Evolutionary conservation across 495 filamentous ascomycete genomes (phyloP).

Genomic region (Penicillium argentinense): DNA sequence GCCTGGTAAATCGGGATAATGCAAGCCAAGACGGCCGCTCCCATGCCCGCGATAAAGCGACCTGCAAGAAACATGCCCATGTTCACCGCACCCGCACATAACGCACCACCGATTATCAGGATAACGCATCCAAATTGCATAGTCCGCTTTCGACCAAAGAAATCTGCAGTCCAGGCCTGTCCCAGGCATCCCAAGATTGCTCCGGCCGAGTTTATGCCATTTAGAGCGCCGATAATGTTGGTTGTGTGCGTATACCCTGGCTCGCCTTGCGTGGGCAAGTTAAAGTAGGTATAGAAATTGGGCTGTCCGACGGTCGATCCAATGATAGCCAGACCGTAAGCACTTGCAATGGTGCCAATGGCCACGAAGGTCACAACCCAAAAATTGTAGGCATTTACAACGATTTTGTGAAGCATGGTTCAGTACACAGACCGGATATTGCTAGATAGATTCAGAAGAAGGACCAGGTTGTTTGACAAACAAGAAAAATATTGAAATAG

Average conservation of each 20-base stretch:
- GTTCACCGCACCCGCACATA: constrained; percentile 36
- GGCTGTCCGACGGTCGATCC: constrained; percentile 47
- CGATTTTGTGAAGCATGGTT: constrained; percentile 13
- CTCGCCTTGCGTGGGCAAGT: constrained; percentile 26
- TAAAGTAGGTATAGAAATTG: constrained; percentile 38
- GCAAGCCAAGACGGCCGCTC: constrained; percentile 33
- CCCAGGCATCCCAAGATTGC: constrained; percentile 27
- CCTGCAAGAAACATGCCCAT: constrained; percentile 43
- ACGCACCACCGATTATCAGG: constrained; percentile 30
- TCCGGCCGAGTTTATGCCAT: constrained; percentile 41
- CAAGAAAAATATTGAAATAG: too few species aligned
- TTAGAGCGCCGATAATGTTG: constrained; percentile 39
- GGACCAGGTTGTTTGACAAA: too few species aligned
- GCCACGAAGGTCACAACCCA: constrained; percentile 23
- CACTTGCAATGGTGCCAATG: constrained; percentile 29
- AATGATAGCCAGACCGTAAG: constrained; percentile 46
- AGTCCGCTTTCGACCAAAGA: constrained; percentile 26
- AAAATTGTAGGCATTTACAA: constrained; percentile 21
- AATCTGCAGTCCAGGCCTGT: constrained; percentile 28
- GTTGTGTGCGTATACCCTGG: constrained; percentile 39
- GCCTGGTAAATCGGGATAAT: constrained; percentile 40
- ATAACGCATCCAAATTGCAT: constrained; percentile 35
- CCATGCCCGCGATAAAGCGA: constrained; percentile 37
- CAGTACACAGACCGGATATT: too few species aligned
- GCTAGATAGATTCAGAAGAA: too few species aligned